These are phyloP conservation scores for Exsudoporus frostii DNA, from an alignment of 768 basidiomycete species.

Conservation along the genomic window DNA sequence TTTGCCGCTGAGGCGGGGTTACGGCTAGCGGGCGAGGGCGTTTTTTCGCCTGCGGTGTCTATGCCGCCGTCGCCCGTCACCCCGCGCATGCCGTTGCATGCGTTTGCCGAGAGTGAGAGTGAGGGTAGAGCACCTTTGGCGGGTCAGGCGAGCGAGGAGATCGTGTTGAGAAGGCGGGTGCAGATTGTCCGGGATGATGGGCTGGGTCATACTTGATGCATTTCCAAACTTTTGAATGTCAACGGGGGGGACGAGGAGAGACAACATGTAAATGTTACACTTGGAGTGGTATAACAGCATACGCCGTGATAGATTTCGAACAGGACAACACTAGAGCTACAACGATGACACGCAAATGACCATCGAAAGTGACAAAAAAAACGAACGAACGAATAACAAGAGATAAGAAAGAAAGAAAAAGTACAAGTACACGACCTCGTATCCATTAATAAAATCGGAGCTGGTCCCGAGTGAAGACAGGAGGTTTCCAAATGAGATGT, in stretches of 20 bases:
- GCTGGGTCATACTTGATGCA: constrained; percentile 4
- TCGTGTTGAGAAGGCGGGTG: constrained; percentile 21
- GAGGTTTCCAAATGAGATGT: constrained; percentile 90
- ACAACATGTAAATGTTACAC: constrained; percentile 15
- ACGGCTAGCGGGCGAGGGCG: constrained; percentile 64
- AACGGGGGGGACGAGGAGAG: neutral
- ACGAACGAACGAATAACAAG: neutral
- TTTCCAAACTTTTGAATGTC: neutral
- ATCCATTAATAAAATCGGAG: constrained; percentile 56
- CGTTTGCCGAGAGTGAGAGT: constrained; percentile 1
- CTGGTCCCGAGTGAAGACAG: constrained; percentile 87
- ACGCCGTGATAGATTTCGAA: constrained; percentile 8
- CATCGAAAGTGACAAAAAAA: neutral
- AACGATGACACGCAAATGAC: constrained; percentile 10
- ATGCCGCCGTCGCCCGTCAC: constrained; percentile 62
- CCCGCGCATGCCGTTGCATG: constrained; percentile 34
- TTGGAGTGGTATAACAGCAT: constrained; percentile 16
- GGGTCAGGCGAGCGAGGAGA: constrained; percentile 7
- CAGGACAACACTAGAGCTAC: constrained; percentile 25
- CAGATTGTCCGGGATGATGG: constrained; percentile 4
- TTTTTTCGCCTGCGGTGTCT: constrained; percentile 71
- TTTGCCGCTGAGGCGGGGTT: constrained; percentile 50
- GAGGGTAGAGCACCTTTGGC: constrained; percentile 11
- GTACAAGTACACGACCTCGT: neutral
- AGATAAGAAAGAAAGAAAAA: neutral